phyloP scores from a whole-genome alignment of 169 alveolate species.

The Eimeria falciformis region DNA sequence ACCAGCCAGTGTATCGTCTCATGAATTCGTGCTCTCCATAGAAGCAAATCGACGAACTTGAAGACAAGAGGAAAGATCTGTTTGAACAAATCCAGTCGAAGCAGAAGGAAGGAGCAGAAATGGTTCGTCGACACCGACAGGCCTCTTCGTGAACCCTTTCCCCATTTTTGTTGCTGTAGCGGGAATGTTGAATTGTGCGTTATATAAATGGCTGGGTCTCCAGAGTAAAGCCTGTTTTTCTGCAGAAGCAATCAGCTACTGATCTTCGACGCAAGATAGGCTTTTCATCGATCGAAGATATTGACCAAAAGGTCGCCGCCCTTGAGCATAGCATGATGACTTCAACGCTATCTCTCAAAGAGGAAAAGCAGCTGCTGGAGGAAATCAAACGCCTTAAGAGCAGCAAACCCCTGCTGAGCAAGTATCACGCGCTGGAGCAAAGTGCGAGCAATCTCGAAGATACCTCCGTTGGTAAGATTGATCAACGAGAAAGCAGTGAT shows the following conservation, averaged over 20 bases:
- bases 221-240: background rate
- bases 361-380: slow-evolving; percentile 74
- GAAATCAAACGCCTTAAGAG: slow-evolving; percentile 72
- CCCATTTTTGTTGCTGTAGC: too few species aligned
- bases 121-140: too few species aligned
- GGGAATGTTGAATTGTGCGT: too few species aligned
- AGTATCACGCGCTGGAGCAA: slow-evolving; percentile 61
- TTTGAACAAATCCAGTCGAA: slow-evolving; percentile 67
- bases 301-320: slow-evolving; percentile 65
- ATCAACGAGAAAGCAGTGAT: too few species aligned
- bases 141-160: too few species aligned
- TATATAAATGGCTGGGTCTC: background rate
- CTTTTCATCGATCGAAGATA: slow-evolving; percentile 62
- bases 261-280: slow-evolving; percentile 75
- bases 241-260: slow-evolving; percentile 68
- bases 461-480: slow-evolving; percentile 57
- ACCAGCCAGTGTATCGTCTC: background rate
- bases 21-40: background rate
- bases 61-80: slow-evolving; percentile 62
- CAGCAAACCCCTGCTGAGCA: slow-evolving; percentile 71
- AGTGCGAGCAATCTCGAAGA: slow-evolving; percentile 71
- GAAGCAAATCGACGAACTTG: slow-evolving; percentile 69
- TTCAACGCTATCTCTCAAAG: slow-evolving; percentile 68
- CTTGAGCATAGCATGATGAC: slow-evolving; percentile 73
- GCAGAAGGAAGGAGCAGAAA: slow-evolving; percentile 69